Evolutionary conservation across 2,329 filamentous ascomycete genomes (phyloP).

Genomic region (Fusarium anguioides): DNA sequence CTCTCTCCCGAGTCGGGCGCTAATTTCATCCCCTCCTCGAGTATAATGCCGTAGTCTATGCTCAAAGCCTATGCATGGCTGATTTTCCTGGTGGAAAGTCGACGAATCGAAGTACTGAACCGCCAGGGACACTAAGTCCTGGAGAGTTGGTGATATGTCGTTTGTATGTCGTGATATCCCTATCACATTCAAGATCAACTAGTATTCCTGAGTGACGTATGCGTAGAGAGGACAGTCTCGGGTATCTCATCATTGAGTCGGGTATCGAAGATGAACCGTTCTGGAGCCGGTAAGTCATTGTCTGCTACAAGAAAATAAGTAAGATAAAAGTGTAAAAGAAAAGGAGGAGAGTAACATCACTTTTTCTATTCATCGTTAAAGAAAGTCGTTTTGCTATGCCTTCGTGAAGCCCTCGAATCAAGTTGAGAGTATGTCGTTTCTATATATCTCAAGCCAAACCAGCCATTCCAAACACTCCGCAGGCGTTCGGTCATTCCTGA

Average conservation of each 20-base stretch:
- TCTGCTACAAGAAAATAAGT: slow-evolving; percentile 2
- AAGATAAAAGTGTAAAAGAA: background rate
- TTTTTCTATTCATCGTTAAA: background rate
- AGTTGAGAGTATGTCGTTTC: background rate
- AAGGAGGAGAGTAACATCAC: background rate
- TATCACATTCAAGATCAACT: slow-evolving; percentile 17
- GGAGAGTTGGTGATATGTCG: slow-evolving; percentile 14
- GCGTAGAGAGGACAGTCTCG: slow-evolving; percentile 7
- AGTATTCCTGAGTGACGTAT: slow-evolving; percentile 33
- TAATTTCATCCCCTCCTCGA: slow-evolving; percentile 66
- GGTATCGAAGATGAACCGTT: slow-evolving; percentile 39
- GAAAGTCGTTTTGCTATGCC: background rate
- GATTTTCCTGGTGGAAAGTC: slow-evolving; percentile 56
- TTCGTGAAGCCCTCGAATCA: background rate
- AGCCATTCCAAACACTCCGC: background rate
- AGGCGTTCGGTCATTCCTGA: background rate
- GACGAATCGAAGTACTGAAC: slow-evolving; percentile 59
- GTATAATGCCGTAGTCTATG: slow-evolving; percentile 65
- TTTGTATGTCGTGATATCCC: slow-evolving; percentile 31
- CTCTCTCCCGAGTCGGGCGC: slow-evolving; percentile 61
- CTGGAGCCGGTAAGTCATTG: slow-evolving; percentile 28
- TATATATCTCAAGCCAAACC: background rate
- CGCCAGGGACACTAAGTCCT: slow-evolving; percentile 47
- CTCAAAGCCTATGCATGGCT: slow-evolving; percentile 59
- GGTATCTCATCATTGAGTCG: slow-evolving; percentile 23